Conservation (phyloP, 176 grass and related monocot species). For the Zea luxurians region DNA sequence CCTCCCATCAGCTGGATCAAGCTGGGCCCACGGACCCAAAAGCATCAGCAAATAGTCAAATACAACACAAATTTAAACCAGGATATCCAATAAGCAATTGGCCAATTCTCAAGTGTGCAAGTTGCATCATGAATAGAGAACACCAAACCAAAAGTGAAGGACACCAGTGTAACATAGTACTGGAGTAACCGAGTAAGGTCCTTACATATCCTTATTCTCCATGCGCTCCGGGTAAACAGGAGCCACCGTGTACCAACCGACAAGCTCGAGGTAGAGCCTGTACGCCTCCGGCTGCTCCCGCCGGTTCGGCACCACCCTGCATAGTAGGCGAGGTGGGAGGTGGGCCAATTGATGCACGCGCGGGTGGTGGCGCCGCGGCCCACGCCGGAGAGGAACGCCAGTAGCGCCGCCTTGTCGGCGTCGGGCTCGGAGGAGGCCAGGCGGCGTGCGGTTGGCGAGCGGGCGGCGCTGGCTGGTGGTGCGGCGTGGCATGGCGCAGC, state of each 20-base stretch:
- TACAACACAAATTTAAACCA: background rate
- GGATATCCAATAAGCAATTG: background rate
- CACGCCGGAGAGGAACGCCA: no score
- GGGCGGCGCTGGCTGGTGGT: no score
- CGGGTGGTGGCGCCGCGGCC: no score
- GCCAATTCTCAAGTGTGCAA: background rate
- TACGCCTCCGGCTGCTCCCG: slow-evolving; percentile 61
- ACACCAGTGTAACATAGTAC: background rate
- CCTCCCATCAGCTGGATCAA: background rate
- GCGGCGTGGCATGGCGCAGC: no score
- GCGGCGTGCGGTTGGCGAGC: no score
- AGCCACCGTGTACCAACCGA: slow-evolving; percentile 41
- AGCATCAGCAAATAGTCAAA: background rate
- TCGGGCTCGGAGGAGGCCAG: no score
- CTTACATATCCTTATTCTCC: slow-evolving; percentile 41
- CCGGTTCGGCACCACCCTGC: slow-evolving; percentile 57
- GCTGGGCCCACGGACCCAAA: background rate
- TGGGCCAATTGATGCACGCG: no score
- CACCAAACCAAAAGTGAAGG: background rate
- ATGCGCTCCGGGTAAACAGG: slow-evolving; percentile 25
- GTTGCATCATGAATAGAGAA: background rate
- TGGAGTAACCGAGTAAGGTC: background rate
- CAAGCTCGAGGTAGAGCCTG: slow-evolving; percentile 64
- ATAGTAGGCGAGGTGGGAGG: background rate
- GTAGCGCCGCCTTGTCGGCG: no score